Evolutionary conservation across 768 basidiomycete species (phyloP).

Genomic region (Pleurotus citrinopileatus): DNA sequence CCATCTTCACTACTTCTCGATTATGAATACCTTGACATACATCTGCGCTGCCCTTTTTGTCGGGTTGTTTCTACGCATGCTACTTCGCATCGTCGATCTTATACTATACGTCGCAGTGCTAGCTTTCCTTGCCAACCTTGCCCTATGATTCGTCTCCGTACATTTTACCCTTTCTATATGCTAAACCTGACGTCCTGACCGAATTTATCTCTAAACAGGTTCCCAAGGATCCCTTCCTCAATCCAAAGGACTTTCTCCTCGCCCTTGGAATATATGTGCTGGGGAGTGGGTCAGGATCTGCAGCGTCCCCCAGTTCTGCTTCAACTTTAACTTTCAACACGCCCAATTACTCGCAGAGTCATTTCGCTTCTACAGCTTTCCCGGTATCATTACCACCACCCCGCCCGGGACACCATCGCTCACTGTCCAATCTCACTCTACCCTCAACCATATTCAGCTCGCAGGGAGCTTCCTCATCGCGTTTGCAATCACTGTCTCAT

Average conservation of each 20-base stretch:
- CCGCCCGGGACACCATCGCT: slow-evolving; percentile 12
- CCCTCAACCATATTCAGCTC: neutral
- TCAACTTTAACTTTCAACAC: slow-evolving; percentile 19
- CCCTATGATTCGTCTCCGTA: neutral
- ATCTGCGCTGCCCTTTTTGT: neutral
- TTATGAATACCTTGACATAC: slow-evolving; percentile 17
- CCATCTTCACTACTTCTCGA: neutral
- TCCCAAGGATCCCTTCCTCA: slow-evolving; percentile 79
- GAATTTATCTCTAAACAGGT: slow-evolving; percentile 20
- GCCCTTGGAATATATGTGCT: slow-evolving; percentile 41
- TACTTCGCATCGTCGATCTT: slow-evolving; percentile 3
- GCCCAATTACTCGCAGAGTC: slow-evolving; percentile 15
- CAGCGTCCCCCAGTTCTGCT: slow-evolving; percentile 14
- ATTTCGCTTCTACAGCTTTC: neutral
- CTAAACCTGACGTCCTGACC: neutral
- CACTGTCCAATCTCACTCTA: slow-evolving; percentile 17
- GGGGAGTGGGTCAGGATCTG: slow-evolving; percentile 17
- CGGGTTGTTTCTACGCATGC: slow-evolving; percentile 8
- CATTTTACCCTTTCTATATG: neutral
- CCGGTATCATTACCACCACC: slow-evolving; percentile 4
- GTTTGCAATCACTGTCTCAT: neutral
- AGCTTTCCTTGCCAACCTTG: neutral
- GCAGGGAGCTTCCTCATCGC: neutral
- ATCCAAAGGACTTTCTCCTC: slow-evolving; percentile 55
- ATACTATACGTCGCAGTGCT: neutral